Evolutionary conservation across 306 rosid species (phyloP), one percentile per base, ranked within the genome.

Genomic region (Vachellia pachyceras): DNA sequence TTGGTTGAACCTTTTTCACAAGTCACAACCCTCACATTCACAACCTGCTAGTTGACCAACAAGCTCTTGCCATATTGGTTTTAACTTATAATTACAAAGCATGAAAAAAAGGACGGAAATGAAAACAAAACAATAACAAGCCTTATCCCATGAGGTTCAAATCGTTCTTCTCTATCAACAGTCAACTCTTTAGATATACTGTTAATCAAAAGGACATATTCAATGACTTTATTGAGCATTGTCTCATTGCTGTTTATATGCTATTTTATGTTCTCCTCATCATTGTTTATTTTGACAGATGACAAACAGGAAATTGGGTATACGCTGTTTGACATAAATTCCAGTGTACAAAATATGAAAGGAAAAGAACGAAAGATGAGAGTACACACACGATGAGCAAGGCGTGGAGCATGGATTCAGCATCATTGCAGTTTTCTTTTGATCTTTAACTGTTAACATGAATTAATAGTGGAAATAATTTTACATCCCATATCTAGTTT

Each of bases 331-430:
- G 46, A 7, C 55, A 39, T 45, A 54, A n/a, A 80, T 80, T 75
- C 61, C 67, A 52, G 41, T 25, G 67, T 45, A 57, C 72, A 50
- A 14, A 29, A 22, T 64, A 42, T 37, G 47, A 42, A 17, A 52
- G 41, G 58, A 70, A 52, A 46, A 76, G 76, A 57, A 80, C 67
- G 77, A 66, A n/a, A n/a, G n/a, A n/a, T n/a, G 47, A 58, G 10
- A 66, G 71, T 18, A 9, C 25, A 17, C 46, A 37, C 29, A 66
- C 37, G 25, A 18, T 37, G 7, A 37, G 71, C 42, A 5, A 9
- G 5, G 17, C 10, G 1, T 66, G 41, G 76, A 77, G 47, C 70
- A 72, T 41, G n/a, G 68, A 67, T 64, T 69, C 61, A 82, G 25
- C 15, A 60, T 57, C 37, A 8, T 47, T 36, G 17, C 12, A 72